Percentiles rank a stretch among this genome's conserved stretches.
phyloP scores from a whole-genome alignment of 306 rosid genomes.

The Medicago arabica region DNA sequence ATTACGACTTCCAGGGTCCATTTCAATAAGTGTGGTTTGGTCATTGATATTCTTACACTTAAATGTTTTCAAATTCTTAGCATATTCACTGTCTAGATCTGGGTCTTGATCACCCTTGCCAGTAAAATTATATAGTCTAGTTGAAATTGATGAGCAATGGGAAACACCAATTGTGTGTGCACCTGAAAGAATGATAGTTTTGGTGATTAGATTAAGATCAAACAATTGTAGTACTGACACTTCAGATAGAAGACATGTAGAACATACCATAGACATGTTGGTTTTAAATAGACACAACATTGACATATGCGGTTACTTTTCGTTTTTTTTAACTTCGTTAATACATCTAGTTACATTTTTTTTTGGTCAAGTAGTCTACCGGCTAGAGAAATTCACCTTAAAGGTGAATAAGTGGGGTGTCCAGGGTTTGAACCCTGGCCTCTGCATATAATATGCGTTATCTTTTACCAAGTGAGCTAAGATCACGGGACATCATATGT shows the following conservation, averaged over 20 bases:
- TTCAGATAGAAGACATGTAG: not conserved
- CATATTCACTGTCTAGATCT: slow-evolving; percentile 64
- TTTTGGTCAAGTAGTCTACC: too few species aligned
- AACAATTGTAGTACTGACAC: not conserved
- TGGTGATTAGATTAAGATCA: not conserved
- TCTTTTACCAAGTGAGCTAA: too few species aligned
- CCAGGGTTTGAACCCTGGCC: too few species aligned
- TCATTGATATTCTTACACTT: slow-evolving; percentile 67
- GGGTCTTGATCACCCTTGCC: slow-evolving; percentile 82
- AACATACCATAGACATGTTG: too few species aligned
- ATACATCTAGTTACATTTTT: too few species aligned
- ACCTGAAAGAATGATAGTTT: slow-evolving; percentile 47
- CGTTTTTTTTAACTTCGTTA: too few species aligned
- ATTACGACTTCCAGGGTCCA: slow-evolving; percentile 88
- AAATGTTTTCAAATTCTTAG: slow-evolving; percentile 57
- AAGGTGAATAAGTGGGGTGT: too few species aligned
- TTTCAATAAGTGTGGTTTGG: slow-evolving; percentile 55
- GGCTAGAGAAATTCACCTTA: too few species aligned
- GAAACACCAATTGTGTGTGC: slow-evolving; percentile 88
- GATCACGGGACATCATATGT: too few species aligned
- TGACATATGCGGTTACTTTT: not conserved
- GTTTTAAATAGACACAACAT: not conserved
- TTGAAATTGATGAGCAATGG: slow-evolving; percentile 65
- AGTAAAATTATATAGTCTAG: slow-evolving; percentile 71
- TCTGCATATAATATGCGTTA: too few species aligned